Evolutionary conservation across 148 eudicot genomes (phyloP).

Genomic region (Rhododendron ferrugineum): DNA sequence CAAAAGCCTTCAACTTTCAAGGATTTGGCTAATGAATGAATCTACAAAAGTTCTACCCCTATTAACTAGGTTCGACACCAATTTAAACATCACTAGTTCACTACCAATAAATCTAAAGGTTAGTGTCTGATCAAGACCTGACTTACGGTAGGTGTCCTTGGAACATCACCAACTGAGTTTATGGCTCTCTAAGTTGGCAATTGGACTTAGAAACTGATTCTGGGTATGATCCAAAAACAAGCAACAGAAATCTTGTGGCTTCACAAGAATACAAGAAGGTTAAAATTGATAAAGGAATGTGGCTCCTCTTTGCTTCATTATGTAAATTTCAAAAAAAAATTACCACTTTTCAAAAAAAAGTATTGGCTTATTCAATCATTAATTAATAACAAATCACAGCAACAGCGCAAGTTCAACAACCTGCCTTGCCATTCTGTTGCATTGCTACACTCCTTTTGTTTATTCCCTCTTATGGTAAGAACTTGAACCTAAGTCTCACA

Average conservation of each 20-base stretch:
- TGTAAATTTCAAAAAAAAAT: background rate
- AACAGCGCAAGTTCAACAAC: background rate
- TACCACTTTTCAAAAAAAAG: background rate
- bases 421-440: background rate
- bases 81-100: background rate
- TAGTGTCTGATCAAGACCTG: background rate
- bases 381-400: background rate
- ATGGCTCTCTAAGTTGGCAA: background rate
- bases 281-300: background rate
- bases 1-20: background rate
- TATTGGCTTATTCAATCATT: background rate
- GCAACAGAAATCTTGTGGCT: background rate
- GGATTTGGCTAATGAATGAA: background rate
- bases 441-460: background rate
- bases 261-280: background rate
- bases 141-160: background rate
- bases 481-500: background rate
- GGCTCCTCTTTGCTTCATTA: background rate
- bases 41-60: background rate
- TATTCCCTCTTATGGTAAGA: background rate
- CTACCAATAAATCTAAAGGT: background rate
- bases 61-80: background rate
- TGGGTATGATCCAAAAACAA: background rate
- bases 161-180: background rate
- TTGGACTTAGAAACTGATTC: background rate